Evolutionary conservation across 768 basidiomycete species (phyloP), one percentile per base, ranked within the genome.

Genomic region (Russula griseocarnosa): DNA sequence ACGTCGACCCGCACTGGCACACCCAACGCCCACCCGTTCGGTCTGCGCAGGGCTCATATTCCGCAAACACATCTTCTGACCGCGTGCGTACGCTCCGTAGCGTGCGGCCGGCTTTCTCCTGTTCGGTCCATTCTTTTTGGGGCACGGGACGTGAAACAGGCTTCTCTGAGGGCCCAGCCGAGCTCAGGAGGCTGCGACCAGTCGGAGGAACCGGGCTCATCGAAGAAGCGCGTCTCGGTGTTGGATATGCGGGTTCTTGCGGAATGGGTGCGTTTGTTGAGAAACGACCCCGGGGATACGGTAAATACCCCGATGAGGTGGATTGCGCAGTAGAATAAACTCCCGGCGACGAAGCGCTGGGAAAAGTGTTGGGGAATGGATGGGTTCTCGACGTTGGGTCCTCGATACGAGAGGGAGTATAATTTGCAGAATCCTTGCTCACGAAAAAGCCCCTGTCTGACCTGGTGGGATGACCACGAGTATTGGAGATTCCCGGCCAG

Each of bases 1-100:
- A 65, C 20, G 55, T 61, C 22, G 64, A 55, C 1, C 55, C 60
- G 24, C 64, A 65, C 44, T 65, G 59, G 26, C 64, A 65, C 42
- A 65, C 55, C 64, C 64, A 65, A 22, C 58, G 63, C 3, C 63
- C 52, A 13, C 58, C 28, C 20, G 28, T 5, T 32, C 46, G 26
- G 16, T 64, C 52, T 24, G 51, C 14, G 38, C 7, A 1, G 13
- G 24, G 30, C 18, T 64, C 63, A 24, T 55, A 44, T 24, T 54
- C 63, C 3, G 63, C 63, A 24, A 55, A 60, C 7, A 64, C 63
- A 30, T 64, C 63, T 42, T 47, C 63, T 22, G 16, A 49, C 22
- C 58, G 58, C 16, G 63, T 64, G 36, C 58, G 63, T 14, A 64
- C 36, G 53, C 58, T 64, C 47, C 63, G 58, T 5, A 64, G 16